Evolutionary conservation across 73 alveolate species (phyloP), one percentile per base, ranked within the genome.

Genomic region (Paramecium sexaurelia): DNA sequence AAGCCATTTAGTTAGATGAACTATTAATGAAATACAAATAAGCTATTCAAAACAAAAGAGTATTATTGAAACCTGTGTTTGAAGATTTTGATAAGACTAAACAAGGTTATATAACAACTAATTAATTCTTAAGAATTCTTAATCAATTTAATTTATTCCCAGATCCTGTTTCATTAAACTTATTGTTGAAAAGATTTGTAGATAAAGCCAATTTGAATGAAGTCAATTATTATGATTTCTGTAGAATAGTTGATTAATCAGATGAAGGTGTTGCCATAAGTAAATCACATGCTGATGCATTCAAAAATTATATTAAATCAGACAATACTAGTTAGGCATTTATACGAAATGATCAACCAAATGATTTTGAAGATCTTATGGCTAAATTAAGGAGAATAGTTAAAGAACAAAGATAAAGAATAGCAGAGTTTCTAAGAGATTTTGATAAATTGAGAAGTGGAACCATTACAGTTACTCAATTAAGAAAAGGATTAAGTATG

Each of bases 401-500:
- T 92, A 96, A 95, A 55, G 96, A 97, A 92, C 92, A 96, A 66
- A 82, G 98, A 19, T 85, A 95, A 40, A 84, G 99, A 88, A 71
- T 97, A 29, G 92, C 93, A 47, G 99, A 97, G 92, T 97, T 97
- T 93, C 92, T 96, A 91, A 95, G 99, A 93, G 99, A 97, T 93
- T 97, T 96, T 83, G 99, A 97, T 89, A 96, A 96, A 85, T 96
- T 97, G 56, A 85, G 99, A 82, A 90, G 97, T 26, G 99, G 99
- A 40, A 94, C 93, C 61, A 97, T 97, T 55, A 97, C 99, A 0
- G 93, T 84, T 43, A 73, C 97, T 13, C 96, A 97, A 92, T 92
- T 97, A 92, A 92, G 99, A 95, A 95, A 94, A 57, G 98, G 99
- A 69, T 94, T 97, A 55, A 95, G 93, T 73, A 97, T 97, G 99